Conservation (phyloP, 495 filamentous ascomycete species). For the Trichodelitschia bisporula region DNA sequence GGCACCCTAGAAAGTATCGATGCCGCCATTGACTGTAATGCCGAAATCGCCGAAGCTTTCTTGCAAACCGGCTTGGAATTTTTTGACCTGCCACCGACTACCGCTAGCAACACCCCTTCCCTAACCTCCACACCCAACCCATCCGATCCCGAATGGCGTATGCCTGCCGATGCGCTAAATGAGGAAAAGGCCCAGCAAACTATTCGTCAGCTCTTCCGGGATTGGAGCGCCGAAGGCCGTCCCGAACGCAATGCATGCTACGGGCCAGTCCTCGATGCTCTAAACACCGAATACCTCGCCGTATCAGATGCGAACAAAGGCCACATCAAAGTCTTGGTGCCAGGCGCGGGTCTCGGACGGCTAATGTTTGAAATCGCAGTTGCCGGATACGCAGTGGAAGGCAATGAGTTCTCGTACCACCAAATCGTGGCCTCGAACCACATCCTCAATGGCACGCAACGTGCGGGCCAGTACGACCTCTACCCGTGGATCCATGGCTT, state of each 20-base stretch:
- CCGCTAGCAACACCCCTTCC: not conserved
- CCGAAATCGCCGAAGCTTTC: constrained; percentile 58
- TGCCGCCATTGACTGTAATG: constrained; percentile 64
- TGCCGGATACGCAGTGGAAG: constrained; percentile 54
- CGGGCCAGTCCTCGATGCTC: constrained; percentile 37
- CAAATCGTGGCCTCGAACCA: constrained; percentile 70
- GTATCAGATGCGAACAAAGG: constrained; percentile 8
- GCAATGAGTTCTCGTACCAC: constrained; percentile 93
- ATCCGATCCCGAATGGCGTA: not conserved
- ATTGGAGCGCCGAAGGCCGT: constrained; percentile 67
- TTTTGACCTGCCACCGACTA: constrained; percentile 10
- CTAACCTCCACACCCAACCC: no score
- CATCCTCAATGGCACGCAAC: constrained; percentile 50
- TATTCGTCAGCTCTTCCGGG: constrained; percentile 77
- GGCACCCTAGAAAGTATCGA: constrained; percentile 55
- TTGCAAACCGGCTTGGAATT: constrained; percentile 16
- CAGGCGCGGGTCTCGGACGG: constrained; percentile 72
- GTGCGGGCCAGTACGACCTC: constrained; percentile 24
- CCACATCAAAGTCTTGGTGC: constrained; percentile 46
- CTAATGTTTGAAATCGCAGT: constrained; percentile 64
- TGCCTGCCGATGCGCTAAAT: constrained; percentile 20
- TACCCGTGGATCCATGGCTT: constrained; percentile 64
- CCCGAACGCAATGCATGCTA: constrained; percentile 54
- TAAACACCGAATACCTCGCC: constrained; percentile 27
- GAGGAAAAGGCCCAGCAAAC: constrained; percentile 74